Base-by-base conservation (phyloP, 495 filamentous ascomycete species). In the Penicillium parvum region DNA sequence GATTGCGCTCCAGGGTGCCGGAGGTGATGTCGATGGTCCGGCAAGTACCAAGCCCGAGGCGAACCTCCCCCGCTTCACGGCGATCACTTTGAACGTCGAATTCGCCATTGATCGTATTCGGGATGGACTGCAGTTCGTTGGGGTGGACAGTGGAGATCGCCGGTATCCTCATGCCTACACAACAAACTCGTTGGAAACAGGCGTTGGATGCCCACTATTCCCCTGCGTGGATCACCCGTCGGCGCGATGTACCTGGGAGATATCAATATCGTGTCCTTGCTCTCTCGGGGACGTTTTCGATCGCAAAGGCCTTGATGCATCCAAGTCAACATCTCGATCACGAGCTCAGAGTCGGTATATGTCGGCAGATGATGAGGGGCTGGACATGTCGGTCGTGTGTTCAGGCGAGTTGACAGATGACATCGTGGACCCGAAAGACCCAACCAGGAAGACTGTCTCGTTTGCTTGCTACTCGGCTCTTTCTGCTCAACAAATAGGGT, bases 161-260 rank as follows among this genome's bases (percentile, higher is more conserved):
- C 76, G 90, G 47, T 97, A 90, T 56, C 90, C 92, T 1, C 89
- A 97, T 61, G 84, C 85, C 1, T 99, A 90, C 59, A 91, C 94
- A 0, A 87, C 83, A 17, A 90, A 90, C 49, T 83, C 80, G 2
- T 61, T 82, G 11, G 81, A 82, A 36, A 79, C 88, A 4, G 88
- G 90, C n/a, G 78, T 77, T 26, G 84, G 88, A 4, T 90, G 80
- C 40, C 85, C 83, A 53, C 77, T 96, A 8, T 97, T 97, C 52
- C 92, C 92, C 7, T 96, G 90, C 50, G 72, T 96, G 17, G 94
- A 97, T 58, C 85, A 95, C 57, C 74, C 82, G 4, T 75, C 77
- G 18, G 79, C 85, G 21, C 77, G 88, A 40, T 91, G 83, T 58
- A 80, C 79, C 1, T 99, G 90, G 90, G 89, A 89, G 40, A 67